Evolutionary conservation across 345 rosid species (phyloP).

Genomic region (Populus ilicifolia): DNA sequence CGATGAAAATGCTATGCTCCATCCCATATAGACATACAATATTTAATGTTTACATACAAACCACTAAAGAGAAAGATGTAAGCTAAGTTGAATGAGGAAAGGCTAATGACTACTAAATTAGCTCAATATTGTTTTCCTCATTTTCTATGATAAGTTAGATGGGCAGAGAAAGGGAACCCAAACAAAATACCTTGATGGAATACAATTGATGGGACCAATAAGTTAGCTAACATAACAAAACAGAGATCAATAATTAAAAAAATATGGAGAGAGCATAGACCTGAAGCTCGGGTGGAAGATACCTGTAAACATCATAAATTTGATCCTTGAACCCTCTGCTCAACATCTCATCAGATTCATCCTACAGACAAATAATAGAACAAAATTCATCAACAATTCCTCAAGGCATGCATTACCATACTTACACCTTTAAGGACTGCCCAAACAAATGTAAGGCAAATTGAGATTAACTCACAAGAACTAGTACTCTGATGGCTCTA

Average conservation of each 20-base stretch:
- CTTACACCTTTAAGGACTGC: not conserved
- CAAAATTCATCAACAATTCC: not conserved
- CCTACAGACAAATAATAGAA: conserved; percentile 23
- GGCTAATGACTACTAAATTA: not conserved
- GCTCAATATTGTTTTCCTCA: not conserved
- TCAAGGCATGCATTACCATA: not conserved
- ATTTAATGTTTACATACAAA: not conserved
- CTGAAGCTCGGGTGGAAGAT: conserved; percentile 99
- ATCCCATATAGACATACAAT: not conserved
- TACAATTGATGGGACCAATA: not conserved
- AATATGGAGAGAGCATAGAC: conserved; percentile 27
- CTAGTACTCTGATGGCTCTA: conserved; percentile 50
- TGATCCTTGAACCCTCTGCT: conserved; percentile 99
- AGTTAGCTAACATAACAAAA: not conserved
- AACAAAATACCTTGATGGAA: not conserved
- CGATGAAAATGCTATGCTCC: not conserved
- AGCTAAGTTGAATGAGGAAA: not conserved
- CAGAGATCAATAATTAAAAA: not conserved
- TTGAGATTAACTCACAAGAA: conserved; percentile 27
- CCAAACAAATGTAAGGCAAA: not conserved
- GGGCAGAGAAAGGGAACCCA: not conserved
- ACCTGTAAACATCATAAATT: conserved; percentile 88
- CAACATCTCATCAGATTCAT: conserved; percentile 97
- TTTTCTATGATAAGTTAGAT: not conserved
- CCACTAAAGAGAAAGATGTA: not conserved